Conservation (phyloP, 768 basidiomycete genomes). For the Exsudoporus frostii region DNA sequence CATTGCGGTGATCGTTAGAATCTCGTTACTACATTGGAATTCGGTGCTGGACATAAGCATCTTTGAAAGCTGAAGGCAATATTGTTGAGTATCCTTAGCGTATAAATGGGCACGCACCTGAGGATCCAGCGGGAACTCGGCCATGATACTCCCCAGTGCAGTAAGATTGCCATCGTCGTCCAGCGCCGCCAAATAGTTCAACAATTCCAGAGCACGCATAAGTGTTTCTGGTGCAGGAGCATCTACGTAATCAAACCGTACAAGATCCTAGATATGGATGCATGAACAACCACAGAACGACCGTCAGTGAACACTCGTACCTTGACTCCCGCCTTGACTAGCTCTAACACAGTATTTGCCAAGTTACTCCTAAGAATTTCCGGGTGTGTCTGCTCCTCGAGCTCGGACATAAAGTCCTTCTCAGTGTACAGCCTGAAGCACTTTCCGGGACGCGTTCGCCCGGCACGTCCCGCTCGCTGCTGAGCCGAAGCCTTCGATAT, state of each 20-base stretch:
- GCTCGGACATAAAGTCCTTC: slow-evolving; percentile 91
- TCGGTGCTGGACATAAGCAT: slow-evolving; percentile 93
- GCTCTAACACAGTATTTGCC: slow-evolving; percentile 88
- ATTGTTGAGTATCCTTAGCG: background rate
- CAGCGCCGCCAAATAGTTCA: slow-evolving; percentile 89
- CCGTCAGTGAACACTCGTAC: slow-evolving; percentile 30
- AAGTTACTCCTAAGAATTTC: slow-evolving; percentile 94
- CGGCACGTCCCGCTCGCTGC: slow-evolving; percentile 94
- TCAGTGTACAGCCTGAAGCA: slow-evolving; percentile 97
- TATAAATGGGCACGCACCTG: slow-evolving; percentile 51
- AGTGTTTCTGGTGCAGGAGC: slow-evolving; percentile 94
- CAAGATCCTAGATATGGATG: slow-evolving; percentile 55
- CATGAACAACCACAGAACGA: background rate
- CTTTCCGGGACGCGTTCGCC: slow-evolving; percentile 93
- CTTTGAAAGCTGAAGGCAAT: slow-evolving; percentile 61
- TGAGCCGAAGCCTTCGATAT: slow-evolving; percentile 97
- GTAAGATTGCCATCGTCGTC: slow-evolving; percentile 95
- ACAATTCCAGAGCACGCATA: slow-evolving; percentile 92
- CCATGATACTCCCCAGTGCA: slow-evolving; percentile 85
- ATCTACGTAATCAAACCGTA: slow-evolving; percentile 85
- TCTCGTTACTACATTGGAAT: slow-evolving; percentile 94
- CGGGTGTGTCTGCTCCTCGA: slow-evolving; percentile 96
- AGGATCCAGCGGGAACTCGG: slow-evolving; percentile 98
- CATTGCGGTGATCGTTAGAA: slow-evolving; percentile 94
- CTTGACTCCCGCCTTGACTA: slow-evolving; percentile 93